Conservation (phyloP, 805 yeast species). For the Ogataea trehalophila region DNA sequence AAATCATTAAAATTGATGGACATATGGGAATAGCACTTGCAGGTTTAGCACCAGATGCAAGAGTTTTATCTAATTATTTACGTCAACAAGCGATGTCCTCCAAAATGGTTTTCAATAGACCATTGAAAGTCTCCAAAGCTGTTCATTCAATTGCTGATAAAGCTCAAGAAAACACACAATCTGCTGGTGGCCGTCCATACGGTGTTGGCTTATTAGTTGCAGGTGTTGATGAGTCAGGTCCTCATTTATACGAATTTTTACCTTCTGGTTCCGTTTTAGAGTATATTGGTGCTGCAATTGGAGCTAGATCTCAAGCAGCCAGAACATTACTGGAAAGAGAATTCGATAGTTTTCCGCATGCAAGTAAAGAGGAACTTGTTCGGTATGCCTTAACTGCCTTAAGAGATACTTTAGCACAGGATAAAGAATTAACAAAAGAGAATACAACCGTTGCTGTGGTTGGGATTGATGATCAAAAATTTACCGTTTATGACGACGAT, state of each 20-base stretch:
- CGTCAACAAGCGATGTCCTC: conserved; percentile 90
- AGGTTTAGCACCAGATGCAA: conserved; percentile 97
- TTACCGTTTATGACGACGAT: conserved; percentile 81
- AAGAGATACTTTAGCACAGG: conserved; percentile 92
- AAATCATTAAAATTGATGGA: conserved; percentile 83
- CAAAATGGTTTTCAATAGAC: conserved; percentile 78
- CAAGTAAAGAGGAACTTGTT: conserved; percentile 67
- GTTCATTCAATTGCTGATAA: conserved; percentile 87
- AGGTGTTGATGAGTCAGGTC: conserved; percentile 91
- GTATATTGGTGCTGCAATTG: conserved; percentile 90
- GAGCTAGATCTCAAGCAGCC: conserved; percentile 98
- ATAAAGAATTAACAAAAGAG: conserved; percentile 76
- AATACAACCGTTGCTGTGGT: conserved; percentile 92
- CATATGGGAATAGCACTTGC: conserved; percentile 95
- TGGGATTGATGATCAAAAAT: conserved; percentile 65
- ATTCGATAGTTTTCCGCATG: conserved; percentile 58
- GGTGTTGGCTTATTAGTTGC: conserved; percentile 92
- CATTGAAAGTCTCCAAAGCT: conserved; percentile 77
- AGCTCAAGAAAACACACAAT: conserved; percentile 95
- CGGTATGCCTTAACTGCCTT: conserved; percentile 85
- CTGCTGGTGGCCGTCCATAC: conserved; percentile 94
- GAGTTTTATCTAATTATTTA: conserved; percentile 83
- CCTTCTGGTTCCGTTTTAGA: conserved; percentile 94
- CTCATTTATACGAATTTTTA: conserved; percentile 91
- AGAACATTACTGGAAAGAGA: conserved; percentile 91